These are phyloP conservation scores for Radiomyces spectabilis DNA, from an alignment of 192 early-diverging fungal species.

Conservation along the genomic window DNA sequence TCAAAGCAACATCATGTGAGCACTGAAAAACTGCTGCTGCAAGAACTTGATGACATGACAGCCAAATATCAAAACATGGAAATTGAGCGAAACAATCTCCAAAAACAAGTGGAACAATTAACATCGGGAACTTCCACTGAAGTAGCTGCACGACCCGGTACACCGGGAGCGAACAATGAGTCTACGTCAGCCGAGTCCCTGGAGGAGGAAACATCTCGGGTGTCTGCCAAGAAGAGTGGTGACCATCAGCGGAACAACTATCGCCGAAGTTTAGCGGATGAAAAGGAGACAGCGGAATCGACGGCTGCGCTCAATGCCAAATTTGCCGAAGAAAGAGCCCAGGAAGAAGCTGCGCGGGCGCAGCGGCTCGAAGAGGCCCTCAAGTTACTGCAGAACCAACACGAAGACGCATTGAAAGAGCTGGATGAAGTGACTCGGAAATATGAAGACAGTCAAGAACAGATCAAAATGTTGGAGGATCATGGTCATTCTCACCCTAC, in stretches of 20 bases:
- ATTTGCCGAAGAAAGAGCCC: background rate
- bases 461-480: background rate
- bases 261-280: conserved; percentile 1
- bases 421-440: conserved; percentile 10
- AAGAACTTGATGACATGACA: conserved; percentile 13
- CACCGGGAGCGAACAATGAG: background rate
- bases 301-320: background rate
- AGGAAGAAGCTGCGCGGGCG: conserved; percentile 4
- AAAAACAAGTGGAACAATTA: background rate
- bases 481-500: background rate
- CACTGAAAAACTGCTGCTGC: conserved; percentile 4
- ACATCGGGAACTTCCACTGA: background rate
- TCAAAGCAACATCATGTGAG: background rate
- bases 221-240: background rate
- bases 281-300: background rate
- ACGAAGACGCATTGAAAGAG: conserved; percentile 10
- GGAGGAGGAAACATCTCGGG: background rate
- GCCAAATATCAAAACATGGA: conserved; percentile 4
- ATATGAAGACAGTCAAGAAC: conserved; percentile 12
- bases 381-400: background rate
- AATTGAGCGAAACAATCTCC: conserved; percentile 1
- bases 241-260: background rate
- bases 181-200: background rate
- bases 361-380: conserved; percentile 2
- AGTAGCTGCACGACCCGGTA: background rate